Base-by-base conservation (phyloP, 2,329 filamentous ascomycete genomes). In the Colletotrichum agaves region DNA sequence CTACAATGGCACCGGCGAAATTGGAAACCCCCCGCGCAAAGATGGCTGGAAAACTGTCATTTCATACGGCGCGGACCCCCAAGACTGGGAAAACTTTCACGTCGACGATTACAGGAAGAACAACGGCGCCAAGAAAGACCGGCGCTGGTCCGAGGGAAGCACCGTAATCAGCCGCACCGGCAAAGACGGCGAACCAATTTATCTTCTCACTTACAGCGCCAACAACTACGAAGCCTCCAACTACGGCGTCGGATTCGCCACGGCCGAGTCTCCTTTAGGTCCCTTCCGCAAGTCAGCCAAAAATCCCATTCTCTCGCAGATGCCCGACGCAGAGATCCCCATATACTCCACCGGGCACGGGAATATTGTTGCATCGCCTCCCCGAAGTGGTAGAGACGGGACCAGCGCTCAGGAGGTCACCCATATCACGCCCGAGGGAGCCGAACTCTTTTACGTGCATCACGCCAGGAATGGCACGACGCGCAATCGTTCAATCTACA, bases 151-250 rank as follows among this genome's bases (percentile, higher is more conserved):
- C 5, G 77, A 79, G 67, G 77, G 77, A 0, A 78, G 77, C 69
- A 78, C 77, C 10, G 53, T 75, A 1, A 72, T 79, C 17, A 72
- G 56, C 21, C 70, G 77, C 0, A 35, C 67, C 8, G 73, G 69
- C 6, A 65, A 19, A 6, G 37, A 72, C 5, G 73, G 72, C 11
- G 71, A 74, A 15, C 70, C 75, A 4, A 69, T 76, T 7, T 80
- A 80, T 44, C 56, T 77, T 43, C 64, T 77, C 37, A 70, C 70
- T 37, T 77, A 77, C 70, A 77, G 75, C 69, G 69, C 75, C 67
- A 78, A 78, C 71, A 78, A 78, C 69, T 78, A 70, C 27, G 77
- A 78, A 61, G 75, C 77, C 3, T 77, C 77, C n/a, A 78, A 78
- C 58, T 79, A 79, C 19, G 77, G 77, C 12, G 76, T 78, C 15